Evolutionary conservation across 2,329 filamentous ascomycete genomes (phyloP).

Genomic region (Talaromyces sp.): DNA sequence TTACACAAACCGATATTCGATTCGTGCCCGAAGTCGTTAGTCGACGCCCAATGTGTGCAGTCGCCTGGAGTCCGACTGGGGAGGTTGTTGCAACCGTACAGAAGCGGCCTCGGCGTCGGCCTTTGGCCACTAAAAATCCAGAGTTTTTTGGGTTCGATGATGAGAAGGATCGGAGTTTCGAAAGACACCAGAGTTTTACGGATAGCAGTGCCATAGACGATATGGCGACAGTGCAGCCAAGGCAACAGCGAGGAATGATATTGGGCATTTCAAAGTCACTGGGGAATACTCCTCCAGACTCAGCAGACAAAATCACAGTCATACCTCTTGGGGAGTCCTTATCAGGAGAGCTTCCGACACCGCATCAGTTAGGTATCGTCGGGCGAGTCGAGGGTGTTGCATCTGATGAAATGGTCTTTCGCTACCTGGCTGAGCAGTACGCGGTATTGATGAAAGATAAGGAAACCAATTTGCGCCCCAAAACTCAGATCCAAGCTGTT

Average conservation of each 20-base stretch:
- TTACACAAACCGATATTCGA: conserved; percentile 63
- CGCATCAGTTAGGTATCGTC: conserved; percentile 51
- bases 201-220: conserved; percentile 36
- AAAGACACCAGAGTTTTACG: conserved; percentile 52
- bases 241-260: conserved; percentile 49
- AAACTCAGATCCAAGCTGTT: conserved; percentile 34
- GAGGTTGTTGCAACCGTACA: conserved; percentile 57
- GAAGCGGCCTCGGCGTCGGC: conserved; percentile 47
- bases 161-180: conserved; percentile 47
- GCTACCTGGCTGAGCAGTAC: conserved; percentile 46
- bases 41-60: conserved; percentile 55
- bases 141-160: conserved; percentile 43
- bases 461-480: conserved; percentile 25
- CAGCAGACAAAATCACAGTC: conserved; percentile 47
- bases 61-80: conserved; percentile 58
- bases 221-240: conserved; percentile 38
- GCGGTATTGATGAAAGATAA: conserved; percentile 36
- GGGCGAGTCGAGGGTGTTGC: conserved; percentile 50
- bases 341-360: conserved; percentile 40
- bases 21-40: conserved; percentile 60
- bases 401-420: conserved; percentile 42
- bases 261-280: conserved; percentile 53
- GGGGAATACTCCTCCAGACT: conserved; percentile 53
- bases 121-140: conserved; percentile 40
- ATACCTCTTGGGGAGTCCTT: conserved; percentile 54